Percentiles rank a stretch among this genome's conserved stretches.
Evolutionary conservation across 495 filamentous ascomycete genomes (phyloP).

Genomic region (Cladorrhinum samala): DNA sequence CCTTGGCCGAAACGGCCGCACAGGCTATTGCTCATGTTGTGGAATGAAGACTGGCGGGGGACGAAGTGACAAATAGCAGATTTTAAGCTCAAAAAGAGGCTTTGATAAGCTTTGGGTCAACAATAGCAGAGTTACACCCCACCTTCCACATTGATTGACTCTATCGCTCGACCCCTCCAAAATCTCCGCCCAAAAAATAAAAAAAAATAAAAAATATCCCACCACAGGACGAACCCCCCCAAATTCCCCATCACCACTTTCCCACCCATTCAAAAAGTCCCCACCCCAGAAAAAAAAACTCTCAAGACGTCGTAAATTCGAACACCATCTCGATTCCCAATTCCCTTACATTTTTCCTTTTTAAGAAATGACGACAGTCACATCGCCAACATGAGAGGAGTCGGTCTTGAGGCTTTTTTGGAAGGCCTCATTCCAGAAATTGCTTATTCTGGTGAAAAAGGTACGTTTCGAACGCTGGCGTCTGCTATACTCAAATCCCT

Average conservation of each 20-base stretch:
- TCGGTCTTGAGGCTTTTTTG: constrained; percentile 62
- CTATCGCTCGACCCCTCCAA: too few relatives aligned
- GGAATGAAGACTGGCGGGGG: not conserved
- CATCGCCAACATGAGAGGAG: constrained; percentile 49
- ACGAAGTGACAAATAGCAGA: not conserved
- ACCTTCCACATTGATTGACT: not conserved
- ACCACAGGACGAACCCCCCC: not conserved
- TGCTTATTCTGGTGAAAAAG: constrained; percentile 58
- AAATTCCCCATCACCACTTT: constrained; percentile 3
- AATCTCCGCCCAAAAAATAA: not conserved
- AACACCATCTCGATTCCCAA: not conserved
- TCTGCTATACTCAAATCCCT: not conserved
- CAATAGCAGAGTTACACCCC: not conserved
- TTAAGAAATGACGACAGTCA: not conserved
- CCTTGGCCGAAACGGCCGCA: not conserved
- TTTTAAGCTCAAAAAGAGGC: not conserved
- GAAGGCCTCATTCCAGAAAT: constrained; percentile 66
- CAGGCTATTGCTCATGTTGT: too few relatives aligned
- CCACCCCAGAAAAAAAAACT: not conserved
- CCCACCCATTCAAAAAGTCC: constrained; percentile 13
- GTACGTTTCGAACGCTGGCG: constrained; percentile 44
- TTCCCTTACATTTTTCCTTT: not conserved
- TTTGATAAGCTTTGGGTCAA: not conserved
- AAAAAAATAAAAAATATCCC: not conserved
- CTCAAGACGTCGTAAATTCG: not conserved